phyloP scores from a whole-genome alignment of 371 early-diverging fungal genomes.

The Parasitella parasitica region DNA sequence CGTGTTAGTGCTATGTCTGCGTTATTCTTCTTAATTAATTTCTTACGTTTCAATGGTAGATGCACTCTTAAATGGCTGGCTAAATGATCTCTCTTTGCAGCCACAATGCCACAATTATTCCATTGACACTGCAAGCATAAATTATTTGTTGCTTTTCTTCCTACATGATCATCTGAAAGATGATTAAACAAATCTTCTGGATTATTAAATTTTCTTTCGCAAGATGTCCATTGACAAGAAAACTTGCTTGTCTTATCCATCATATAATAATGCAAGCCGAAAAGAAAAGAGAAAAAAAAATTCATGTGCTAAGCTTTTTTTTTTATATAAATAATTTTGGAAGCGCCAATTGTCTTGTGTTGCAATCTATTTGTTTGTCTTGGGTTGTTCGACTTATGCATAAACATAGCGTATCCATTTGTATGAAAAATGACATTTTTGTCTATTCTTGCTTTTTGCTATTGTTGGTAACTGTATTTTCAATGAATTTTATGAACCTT shows the following conservation, averaged over 20 bases:
- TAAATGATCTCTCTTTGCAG: constrained; percentile 90
- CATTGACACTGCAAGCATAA: constrained; percentile 86
- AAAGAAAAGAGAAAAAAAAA: background rate
- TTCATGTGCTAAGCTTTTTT: background rate
- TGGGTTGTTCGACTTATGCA: background rate
- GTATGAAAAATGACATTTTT: background rate
- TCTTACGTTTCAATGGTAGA: constrained; percentile 80
- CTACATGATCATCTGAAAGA: constrained; percentile 84
- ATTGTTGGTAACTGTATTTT: constrained; percentile 10
- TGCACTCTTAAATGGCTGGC: constrained; percentile 90
- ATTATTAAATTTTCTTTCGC: constrained; percentile 58
- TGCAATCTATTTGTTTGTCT: background rate
- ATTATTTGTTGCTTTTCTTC: constrained; percentile 87
- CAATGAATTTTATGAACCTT: constrained; percentile 87
- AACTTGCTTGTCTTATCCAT: constrained; percentile 6
- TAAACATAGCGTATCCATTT: background rate
- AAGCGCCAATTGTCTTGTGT: background rate
- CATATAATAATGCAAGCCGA: background rate
- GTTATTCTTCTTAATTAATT: background rate
- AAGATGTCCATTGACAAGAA: constrained; percentile 55
- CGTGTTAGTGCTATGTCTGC: background rate
- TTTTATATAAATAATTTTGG: background rate
- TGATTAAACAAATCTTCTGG: constrained; percentile 81
- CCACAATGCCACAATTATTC: constrained; percentile 73
- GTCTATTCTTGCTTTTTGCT: constrained; percentile 2